Conservation (phyloP, 2,329 filamentous ascomycete species). For the Fusarium kyushuense region DNA sequence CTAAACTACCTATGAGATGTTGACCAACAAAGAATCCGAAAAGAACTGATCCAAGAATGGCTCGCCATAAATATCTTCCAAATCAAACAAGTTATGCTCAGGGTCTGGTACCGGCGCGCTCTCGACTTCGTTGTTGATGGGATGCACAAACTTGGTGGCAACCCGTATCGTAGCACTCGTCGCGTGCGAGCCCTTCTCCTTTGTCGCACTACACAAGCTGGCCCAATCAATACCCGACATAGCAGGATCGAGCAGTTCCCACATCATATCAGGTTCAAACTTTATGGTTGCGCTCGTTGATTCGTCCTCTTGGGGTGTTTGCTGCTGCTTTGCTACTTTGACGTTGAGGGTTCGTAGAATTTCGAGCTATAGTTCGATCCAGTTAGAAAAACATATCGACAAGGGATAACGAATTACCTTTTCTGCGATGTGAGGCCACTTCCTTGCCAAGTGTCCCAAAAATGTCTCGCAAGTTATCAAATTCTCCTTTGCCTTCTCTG, state of each 20-base stretch:
- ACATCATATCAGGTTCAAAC: conserved; percentile 43
- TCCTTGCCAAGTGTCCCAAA: conserved; percentile 12
- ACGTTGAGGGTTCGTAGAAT: conserved; percentile 33
- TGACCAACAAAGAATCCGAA: conserved; percentile 38
- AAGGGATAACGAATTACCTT: conserved; percentile 8
- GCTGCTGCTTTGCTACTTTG: conserved; percentile 20
- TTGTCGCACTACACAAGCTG: neutral
- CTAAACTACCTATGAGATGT: conserved; percentile 22
- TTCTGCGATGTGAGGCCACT: conserved; percentile 41
- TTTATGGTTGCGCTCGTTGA: conserved; percentile 18
- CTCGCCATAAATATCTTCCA: conserved; percentile 33
- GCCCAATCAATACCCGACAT: conserved; percentile 9
- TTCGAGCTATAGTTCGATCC: conserved; percentile 3
- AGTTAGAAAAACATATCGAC: rapidly evolving
- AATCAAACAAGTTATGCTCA: conserved; percentile 24
- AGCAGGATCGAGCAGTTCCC: conserved; percentile 39
- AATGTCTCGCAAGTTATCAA: conserved; percentile 22
- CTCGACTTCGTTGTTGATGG: conserved; percentile 17
- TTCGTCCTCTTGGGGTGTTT: neutral
- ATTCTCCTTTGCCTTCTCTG: conserved; percentile 40
- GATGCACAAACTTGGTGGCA: conserved; percentile 44
- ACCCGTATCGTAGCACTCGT: conserved; percentile 41
- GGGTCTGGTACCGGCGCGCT: neutral
- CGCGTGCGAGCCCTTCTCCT: neutral
- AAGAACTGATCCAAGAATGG: conserved; percentile 43